Base-by-base conservation (phyloP, 2,329 filamentous ascomycete species). In the Chaetomiaceae sp. region DNA sequence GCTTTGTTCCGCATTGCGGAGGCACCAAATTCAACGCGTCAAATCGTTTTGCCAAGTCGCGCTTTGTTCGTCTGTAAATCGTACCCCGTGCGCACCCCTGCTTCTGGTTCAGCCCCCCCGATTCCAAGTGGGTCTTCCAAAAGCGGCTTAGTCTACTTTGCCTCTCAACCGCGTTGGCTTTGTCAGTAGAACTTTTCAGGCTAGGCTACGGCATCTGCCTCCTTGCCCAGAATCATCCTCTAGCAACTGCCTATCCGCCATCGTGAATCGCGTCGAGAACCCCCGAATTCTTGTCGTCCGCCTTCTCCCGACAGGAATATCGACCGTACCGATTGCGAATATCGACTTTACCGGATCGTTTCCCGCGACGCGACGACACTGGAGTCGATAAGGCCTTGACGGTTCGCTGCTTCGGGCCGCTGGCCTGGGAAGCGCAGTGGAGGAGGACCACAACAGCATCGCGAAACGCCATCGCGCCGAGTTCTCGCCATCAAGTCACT, bases 221-320 rank as follows among this genome's bases (percentile, higher is more conserved):
- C 51, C 55, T 53, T 46, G 45, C 52, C 48, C 46, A 38, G 58
- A 50, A 52, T 52, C 49, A 50, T 49, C 58, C 61, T 62, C 64
- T n/a, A 63, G 68, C 61, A 65, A 65, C 67, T 63, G 65, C 68
- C 62, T 58, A 54, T 52, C 60, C 53, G 58, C 51, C 68, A 75
- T 71, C 70, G 68, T 64, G 66, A 68, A 70, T 70, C 76, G 75
- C 71, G 72, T 73, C 74, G 67, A 66, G 26, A 64, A 68, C 70
- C 69, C 69, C 67, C 65, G 65, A 66, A 59, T 59, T 53, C 52
- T 52, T 58, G 57, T 56, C 57, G 59, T 51, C 53, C 48, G 57
- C 61, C 60, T 58, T 46, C 50, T 48, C 57, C 58, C 62, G 64
- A 65, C 58, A 61, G 58, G 55, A 49, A 49, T 55, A 57, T 60